Evolutionary conservation across 495 filamentous ascomycete species (phyloP).

Genomic region (Penicillium tannophilum): DNA sequence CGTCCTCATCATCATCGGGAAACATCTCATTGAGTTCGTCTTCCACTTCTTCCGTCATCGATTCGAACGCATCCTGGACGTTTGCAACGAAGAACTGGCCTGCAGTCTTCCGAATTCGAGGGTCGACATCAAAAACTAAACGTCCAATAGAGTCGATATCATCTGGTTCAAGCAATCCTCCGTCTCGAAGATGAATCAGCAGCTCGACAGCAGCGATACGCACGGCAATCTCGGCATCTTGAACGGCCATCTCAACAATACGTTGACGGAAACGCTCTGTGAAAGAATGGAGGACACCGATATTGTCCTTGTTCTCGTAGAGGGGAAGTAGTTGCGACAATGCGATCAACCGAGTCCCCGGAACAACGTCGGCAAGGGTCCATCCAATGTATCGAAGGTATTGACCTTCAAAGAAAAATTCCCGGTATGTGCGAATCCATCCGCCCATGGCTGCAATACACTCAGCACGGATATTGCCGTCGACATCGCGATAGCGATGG

Average conservation of each 20-base stretch:
- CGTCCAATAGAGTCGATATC: slow-evolving; percentile 86
- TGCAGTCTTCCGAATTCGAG: slow-evolving; percentile 80
- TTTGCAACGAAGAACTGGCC: slow-evolving; percentile 87
- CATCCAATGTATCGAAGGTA: slow-evolving; percentile 94
- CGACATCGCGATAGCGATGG: slow-evolving; percentile 92
- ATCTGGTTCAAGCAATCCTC: slow-evolving; percentile 82
- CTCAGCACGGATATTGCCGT: slow-evolving; percentile 80
- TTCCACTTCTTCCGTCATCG: slow-evolving; percentile 79
- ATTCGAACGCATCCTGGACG: slow-evolving; percentile 78
- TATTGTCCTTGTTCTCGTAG: slow-evolving; percentile 72
- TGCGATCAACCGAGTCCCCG: slow-evolving; percentile 71
- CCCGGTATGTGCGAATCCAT: slow-evolving; percentile 83
- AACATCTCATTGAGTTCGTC: slow-evolving; percentile 75
- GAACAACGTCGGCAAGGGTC: slow-evolving; percentile 79
- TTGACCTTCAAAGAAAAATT: slow-evolving; percentile 81
- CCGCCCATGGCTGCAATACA: slow-evolving; percentile 80
- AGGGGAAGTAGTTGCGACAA: slow-evolving; percentile 78
- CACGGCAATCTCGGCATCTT: slow-evolving; percentile 76
- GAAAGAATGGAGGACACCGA: slow-evolving; percentile 78
- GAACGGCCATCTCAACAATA: slow-evolving; percentile 89
- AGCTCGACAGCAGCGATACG: slow-evolving; percentile 77
- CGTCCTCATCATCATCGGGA: slow-evolving; percentile 64
- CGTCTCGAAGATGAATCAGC: slow-evolving; percentile 77
- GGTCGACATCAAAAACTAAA: slow-evolving; percentile 84
- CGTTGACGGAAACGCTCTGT: slow-evolving; percentile 85